Conservation (phyloP, 345 rosid genomes). For the Citrus maxima region DNA sequence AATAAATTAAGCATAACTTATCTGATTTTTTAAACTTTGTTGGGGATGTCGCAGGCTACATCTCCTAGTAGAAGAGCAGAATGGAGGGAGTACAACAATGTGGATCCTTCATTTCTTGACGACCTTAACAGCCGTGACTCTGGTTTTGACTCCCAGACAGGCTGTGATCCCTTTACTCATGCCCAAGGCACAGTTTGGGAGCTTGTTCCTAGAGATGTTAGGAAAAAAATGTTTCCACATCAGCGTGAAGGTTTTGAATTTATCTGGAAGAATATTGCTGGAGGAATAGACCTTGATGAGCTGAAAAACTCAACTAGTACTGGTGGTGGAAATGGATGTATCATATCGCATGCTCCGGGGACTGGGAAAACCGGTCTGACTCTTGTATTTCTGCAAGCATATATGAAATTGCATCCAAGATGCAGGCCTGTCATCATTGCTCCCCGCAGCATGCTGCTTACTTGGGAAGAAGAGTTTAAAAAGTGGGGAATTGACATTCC, state of each 20-base stretch:
- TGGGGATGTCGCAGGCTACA: conserved; percentile 19
- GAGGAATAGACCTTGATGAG: conserved; percentile 46
- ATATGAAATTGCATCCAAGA: conserved; percentile 36
- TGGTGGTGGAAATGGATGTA: conserved; percentile 52
- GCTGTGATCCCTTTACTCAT: conserved; percentile 5
- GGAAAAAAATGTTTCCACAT: conserved; percentile 51
- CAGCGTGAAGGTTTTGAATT: conserved; percentile 83
- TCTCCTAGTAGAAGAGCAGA: conserved; percentile 18
- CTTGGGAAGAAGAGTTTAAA: conserved; percentile 78
- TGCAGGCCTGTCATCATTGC: conserved; percentile 73
- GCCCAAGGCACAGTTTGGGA: conserved; percentile 62
- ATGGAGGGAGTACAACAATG: conserved; percentile 8
- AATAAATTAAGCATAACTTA: not conserved
- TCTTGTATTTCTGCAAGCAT: conserved; percentile 58
- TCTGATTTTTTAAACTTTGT: conserved; percentile 20
- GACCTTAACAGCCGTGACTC: conserved; percentile 14
- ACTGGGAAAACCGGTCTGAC: conserved; percentile 82
- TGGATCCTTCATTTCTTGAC: conserved; percentile 6
- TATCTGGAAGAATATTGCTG: conserved; percentile 71
- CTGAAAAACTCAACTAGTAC: conserved; percentile 28
- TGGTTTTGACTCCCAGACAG: conserved; percentile 2
- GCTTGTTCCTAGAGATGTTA: conserved; percentile 55
- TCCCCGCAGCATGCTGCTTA: conserved; percentile 68
- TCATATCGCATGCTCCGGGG: conserved; percentile 86
- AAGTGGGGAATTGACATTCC: conserved; percentile 60